Conservation (phyloP, 306 rosid species). For the Lagenaria siceraria region DNA sequence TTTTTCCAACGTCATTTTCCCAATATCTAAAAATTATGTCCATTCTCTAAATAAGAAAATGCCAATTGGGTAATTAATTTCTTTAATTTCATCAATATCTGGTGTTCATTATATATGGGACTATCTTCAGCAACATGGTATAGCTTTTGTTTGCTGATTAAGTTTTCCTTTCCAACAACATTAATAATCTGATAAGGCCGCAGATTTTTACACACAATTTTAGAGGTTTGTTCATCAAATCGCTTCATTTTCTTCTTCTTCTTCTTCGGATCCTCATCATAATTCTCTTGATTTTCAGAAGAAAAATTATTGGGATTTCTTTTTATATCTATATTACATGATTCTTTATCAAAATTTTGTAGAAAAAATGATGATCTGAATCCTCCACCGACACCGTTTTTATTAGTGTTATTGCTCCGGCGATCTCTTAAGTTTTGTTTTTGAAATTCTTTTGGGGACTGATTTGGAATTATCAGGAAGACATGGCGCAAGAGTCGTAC, state of each 20-base stretch:
- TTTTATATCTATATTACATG: no score
- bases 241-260: neutral
- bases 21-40: conserved; percentile 1
- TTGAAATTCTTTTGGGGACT: neutral
- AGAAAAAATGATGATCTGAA: neutral
- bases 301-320: no score
- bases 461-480: conserved; percentile 22
- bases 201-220: neutral
- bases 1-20: conserved; percentile 9
- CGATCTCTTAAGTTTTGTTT: neutral
- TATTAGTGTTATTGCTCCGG: neutral
- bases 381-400: neutral
- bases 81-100: neutral
- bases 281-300: no score
- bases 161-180: neutral
- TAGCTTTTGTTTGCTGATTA: neutral
- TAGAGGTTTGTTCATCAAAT: neutral
- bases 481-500: conserved; percentile 58
- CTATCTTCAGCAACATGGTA: neutral
- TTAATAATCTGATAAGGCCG: neutral
- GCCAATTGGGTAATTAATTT: neutral
- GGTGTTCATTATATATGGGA: neutral
- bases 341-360: no score
- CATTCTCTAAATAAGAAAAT: neutral
- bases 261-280: neutral